Percentiles rank a stretch among this genome's conserved stretches.
These are phyloP conservation scores for Astraeus odoratus DNA, from an alignment of 768 basidiomycete genomes.

Conservation along the genomic window DNA sequence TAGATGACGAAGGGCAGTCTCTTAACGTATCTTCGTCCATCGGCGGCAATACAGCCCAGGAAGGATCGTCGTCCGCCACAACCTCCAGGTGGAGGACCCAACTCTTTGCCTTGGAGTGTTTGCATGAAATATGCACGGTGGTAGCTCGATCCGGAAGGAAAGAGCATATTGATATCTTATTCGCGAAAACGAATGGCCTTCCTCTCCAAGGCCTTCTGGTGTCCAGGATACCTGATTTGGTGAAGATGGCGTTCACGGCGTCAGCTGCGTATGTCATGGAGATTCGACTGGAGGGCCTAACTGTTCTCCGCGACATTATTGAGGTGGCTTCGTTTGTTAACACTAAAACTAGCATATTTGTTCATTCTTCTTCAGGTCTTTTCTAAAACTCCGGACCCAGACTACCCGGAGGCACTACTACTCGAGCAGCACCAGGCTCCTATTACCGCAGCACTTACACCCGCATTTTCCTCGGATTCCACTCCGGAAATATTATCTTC, in stretches of 20 bases:
- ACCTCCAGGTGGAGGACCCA: slow-evolving; percentile 96
- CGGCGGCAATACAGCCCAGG: slow-evolving; percentile 23
- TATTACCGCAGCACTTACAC: slow-evolving; percentile 94
- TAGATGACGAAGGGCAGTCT: slow-evolving; percentile 93
- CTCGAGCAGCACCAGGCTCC: slow-evolving; percentile 98
- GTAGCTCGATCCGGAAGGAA: slow-evolving; percentile 64
- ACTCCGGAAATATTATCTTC: slow-evolving; percentile 92
- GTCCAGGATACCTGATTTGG: slow-evolving; percentile 84
- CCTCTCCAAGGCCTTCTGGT: slow-evolving; percentile 61
- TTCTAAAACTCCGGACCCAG: slow-evolving; percentile 80
- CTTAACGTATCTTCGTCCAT: slow-evolving; percentile 53
- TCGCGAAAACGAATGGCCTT: slow-evolving; percentile 58
- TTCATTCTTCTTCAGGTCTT: slow-evolving; percentile 57
- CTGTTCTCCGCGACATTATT: slow-evolving; percentile 88
- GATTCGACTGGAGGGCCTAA: slow-evolving; percentile 84
- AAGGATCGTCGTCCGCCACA: slow-evolving; percentile 31
- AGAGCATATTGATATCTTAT: slow-evolving; percentile 78
- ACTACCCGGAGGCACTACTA: slow-evolving; percentile 82
- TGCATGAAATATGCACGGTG: slow-evolving; percentile 81
- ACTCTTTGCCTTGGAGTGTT: slow-evolving; percentile 85
- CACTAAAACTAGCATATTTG: background rate
- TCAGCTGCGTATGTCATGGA: slow-evolving; percentile 95
- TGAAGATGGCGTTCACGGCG: slow-evolving; percentile 97
- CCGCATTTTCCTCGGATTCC: slow-evolving; percentile 92
- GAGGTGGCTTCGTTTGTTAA: slow-evolving; percentile 44